These are phyloP conservation scores for Ophiocordyceps camponoti-rufipedis DNA, from an alignment of 2,329 filamentous ascomycete species.

Conservation along the genomic window DNA sequence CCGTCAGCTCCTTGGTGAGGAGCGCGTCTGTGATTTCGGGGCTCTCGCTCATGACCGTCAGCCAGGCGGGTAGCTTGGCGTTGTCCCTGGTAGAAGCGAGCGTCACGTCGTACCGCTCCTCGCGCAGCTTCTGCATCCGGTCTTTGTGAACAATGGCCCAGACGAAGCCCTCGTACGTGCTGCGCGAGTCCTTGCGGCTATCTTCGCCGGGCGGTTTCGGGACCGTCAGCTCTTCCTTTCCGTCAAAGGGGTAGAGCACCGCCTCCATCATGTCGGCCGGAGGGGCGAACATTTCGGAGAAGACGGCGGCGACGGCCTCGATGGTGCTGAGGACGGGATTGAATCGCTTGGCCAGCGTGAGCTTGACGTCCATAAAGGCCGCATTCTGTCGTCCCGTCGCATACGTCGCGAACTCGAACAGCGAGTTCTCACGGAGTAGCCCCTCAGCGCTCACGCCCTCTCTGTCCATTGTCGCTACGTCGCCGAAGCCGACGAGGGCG, in stretches of 20 bases:
- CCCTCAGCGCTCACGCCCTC: slow-evolving; percentile 15
- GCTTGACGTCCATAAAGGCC: slow-evolving; percentile 73
- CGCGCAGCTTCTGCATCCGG: slow-evolving; percentile 71
- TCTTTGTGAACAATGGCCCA: slow-evolving; percentile 94
- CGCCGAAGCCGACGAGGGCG: slow-evolving; percentile 65
- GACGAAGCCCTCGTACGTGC: slow-evolving; percentile 75
- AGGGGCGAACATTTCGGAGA: slow-evolving; percentile 57
- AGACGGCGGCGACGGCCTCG: slow-evolving; percentile 53
- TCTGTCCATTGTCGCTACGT: slow-evolving; percentile 29
- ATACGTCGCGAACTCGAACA: slow-evolving; percentile 75
- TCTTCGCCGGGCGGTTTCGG: slow-evolving; percentile 44
- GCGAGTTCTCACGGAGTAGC: slow-evolving; percentile 68
- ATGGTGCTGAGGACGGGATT: slow-evolving; percentile 49
- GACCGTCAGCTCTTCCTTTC: slow-evolving; percentile 66
- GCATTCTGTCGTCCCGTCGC: slow-evolving; percentile 84
- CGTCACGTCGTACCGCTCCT: slow-evolving; percentile 87
- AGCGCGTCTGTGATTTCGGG: slow-evolving; percentile 82
- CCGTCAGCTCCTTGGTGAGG: slow-evolving; percentile 72
- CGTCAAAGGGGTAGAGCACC: slow-evolving; percentile 75
- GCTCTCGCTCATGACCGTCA: slow-evolving; percentile 91
- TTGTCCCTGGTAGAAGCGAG: slow-evolving; percentile 88
- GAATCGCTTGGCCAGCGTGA: slow-evolving; percentile 70
- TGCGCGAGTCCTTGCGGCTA: slow-evolving; percentile 38
- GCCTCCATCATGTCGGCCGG: slow-evolving; percentile 62
- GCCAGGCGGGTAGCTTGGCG: slow-evolving; percentile 73